A percentile compares a stretch with the other conserved stretches of the same genome.
phyloP scores from a whole-genome alignment of 2,329 filamentous ascomycete species.

The Penicillium digitatum region DNA sequence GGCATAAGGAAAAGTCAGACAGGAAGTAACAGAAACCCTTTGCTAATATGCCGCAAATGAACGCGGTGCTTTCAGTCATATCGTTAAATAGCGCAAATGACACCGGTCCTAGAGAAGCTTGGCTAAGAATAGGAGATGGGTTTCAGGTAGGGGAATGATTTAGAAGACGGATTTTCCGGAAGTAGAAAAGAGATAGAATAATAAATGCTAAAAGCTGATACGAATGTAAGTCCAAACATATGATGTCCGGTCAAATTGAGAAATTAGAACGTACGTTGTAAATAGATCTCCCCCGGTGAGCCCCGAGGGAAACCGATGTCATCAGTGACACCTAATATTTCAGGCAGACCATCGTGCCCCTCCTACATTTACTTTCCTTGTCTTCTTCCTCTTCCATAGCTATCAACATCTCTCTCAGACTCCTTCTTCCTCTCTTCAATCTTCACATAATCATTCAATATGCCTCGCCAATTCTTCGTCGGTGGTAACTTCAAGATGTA shows the following conservation, averaged over 20 bases:
- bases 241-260: not conserved
- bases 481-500: conserved; percentile 99
- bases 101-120: too few relatives aligned
- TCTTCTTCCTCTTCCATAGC: conserved; percentile 10
- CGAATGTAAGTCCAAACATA: not conserved
- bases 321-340: conserved; percentile 4
- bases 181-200: not conserved
- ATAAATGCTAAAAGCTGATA: not conserved
- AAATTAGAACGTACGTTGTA: not conserved
- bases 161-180: too few relatives aligned
- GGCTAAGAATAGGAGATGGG: too few relatives aligned
- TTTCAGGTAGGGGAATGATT: too few relatives aligned
- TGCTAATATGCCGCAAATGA: too few relatives aligned
- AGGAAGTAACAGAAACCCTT: too few relatives aligned
- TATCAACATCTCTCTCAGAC: conserved; percentile 6
- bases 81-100: too few relatives aligned
- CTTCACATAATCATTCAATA: conserved; percentile 50
- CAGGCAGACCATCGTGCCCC: conserved; percentile 10
- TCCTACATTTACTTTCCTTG: conserved; percentile 13
- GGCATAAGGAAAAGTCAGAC: too few relatives aligned
- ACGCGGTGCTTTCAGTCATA: too few relatives aligned
- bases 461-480: conserved; percentile 95
- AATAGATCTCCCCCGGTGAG: not conserved
- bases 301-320: conserved; percentile 4
- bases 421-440: conserved; percentile 8